Evolutionary conservation across 164 flowering plant genomes (phyloP).

Genomic region (Sextonia rubra): DNA sequence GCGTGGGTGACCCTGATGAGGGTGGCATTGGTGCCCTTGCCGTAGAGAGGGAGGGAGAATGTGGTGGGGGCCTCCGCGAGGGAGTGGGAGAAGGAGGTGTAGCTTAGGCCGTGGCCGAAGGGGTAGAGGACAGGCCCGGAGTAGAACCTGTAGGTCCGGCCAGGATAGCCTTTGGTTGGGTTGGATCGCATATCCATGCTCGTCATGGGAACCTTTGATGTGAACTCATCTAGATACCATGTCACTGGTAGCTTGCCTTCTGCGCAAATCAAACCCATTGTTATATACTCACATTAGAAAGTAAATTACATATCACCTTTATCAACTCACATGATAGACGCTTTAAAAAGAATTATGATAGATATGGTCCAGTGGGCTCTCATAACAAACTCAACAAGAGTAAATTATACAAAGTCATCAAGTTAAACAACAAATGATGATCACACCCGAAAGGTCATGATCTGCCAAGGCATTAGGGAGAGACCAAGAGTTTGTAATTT

Average conservation of each 20-base stretch:
- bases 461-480: no score
- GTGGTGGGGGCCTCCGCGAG: slow-evolving; percentile 40
- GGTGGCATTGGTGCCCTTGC: slow-evolving; percentile 31
- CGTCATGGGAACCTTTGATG: slow-evolving; percentile 69
- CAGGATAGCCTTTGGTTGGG: slow-evolving; percentile 59
- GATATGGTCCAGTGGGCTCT: no score
- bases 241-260: slow-evolving; percentile 91
- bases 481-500: no score
- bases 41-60: slow-evolving; percentile 47
- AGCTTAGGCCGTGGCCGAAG: slow-evolving; percentile 85
- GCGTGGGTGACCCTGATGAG: slow-evolving; percentile 62
- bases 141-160: slow-evolving; percentile 91
- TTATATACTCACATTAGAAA: no score
- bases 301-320: no score
- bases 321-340: no score
- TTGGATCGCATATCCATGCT: slow-evolving; percentile 69
- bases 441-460: no score
- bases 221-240: slow-evolving; percentile 84
- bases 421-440: no score
- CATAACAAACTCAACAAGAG: no score
- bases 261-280: slow-evolving; percentile 13
- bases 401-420: no score
- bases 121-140: slow-evolving; percentile 79
- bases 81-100: slow-evolving; percentile 50
- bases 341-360: no score